Conservation (phyloP, 306 rosid species). For the Vicia villosa region DNA sequence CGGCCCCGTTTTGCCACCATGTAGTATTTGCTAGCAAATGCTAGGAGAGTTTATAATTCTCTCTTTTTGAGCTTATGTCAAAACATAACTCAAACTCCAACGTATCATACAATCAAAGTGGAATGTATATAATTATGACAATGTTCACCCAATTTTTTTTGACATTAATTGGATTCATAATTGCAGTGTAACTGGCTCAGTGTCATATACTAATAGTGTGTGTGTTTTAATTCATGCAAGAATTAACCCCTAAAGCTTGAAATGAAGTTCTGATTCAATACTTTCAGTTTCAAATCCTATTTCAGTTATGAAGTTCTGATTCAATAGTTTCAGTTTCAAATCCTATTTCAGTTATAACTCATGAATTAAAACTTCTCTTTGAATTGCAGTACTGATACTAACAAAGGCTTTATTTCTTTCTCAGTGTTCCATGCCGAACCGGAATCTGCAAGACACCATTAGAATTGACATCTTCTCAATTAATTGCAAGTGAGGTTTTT, state of each 20-base stretch:
- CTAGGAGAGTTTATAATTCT: not conserved
- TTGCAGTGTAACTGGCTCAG: not conserved
- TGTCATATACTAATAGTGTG: not conserved
- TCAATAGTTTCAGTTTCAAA: not conserved
- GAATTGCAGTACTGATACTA: not conserved
- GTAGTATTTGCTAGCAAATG: not conserved
- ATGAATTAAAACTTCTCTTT: constrained; percentile 14
- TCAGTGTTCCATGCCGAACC: constrained; percentile 66
- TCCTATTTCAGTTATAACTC: constrained; percentile 1
- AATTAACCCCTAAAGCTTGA: not conserved
- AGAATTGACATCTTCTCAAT: constrained; percentile 73
- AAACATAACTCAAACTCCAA: not conserved
- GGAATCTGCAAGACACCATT: constrained; percentile 70
- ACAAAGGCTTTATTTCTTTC: constrained; percentile 17
- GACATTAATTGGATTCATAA: constrained; percentile 9
- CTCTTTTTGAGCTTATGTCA: not conserved
- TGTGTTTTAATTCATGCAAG: not conserved
- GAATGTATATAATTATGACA: not conserved
- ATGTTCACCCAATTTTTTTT: not conserved
- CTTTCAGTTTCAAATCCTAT: not conserved
- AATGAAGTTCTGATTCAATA: constrained; percentile 10
- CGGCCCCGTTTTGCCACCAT: no score
- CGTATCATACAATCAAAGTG: not conserved
- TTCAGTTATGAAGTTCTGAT: constrained; percentile 15
- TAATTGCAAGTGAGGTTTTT: constrained; percentile 56